Evolutionary conservation across 2,329 filamentous ascomycete genomes (phyloP), one percentile per base, ranked within the genome.

Genomic region (Xenoacremonium recifei): DNA sequence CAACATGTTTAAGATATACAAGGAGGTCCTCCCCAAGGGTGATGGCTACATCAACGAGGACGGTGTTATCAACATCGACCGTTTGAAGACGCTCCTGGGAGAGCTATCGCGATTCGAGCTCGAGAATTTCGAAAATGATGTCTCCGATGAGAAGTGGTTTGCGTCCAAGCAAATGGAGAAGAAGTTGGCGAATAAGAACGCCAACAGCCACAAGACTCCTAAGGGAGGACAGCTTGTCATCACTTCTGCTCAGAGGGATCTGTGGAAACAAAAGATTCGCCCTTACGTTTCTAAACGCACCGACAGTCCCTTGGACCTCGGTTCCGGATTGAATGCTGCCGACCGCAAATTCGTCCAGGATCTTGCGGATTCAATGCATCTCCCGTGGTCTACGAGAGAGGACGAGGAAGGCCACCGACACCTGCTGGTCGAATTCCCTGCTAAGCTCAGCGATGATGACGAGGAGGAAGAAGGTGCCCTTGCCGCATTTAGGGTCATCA

Each of bases 1-100:
- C 18, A 85, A 93, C 61, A 99, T 99, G 93, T 99, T 99, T 66
- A 86, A 87, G 61, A 83, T 96, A 46, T 99, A 99, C 76, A 97
- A 97, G 68, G 78, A 85, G 35, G 83, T 96, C 27, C 73, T 99
- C 45, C 91, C 91, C 6, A 83, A 85, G 61, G 85, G 89, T 58
- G 87, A 89, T 42, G 93, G 93, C 5, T 99, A 97, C 65, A 92
- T 99, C 68, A 99, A 99, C 66, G 90, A 99, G 63, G 83, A 87
- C 41, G 95, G 93, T 58, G 84, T 87, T 35, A 96, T 99, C 66
- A 95, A 97, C 61, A 73, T 99, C 61, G 70, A 85, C 49, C 82
- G 93, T 42, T 72, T 99, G 45, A 80, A 81, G 38, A 70, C 87
- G 36, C 77, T 99, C 34, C 72, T 99, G 33, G 82, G 90, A 21